A percentile compares a stretch with the other conserved stretches of the same genome.
Conservation (phyloP, 2,329 filamentous ascomycete genomes). For the Diaporthe batatas region DNA sequence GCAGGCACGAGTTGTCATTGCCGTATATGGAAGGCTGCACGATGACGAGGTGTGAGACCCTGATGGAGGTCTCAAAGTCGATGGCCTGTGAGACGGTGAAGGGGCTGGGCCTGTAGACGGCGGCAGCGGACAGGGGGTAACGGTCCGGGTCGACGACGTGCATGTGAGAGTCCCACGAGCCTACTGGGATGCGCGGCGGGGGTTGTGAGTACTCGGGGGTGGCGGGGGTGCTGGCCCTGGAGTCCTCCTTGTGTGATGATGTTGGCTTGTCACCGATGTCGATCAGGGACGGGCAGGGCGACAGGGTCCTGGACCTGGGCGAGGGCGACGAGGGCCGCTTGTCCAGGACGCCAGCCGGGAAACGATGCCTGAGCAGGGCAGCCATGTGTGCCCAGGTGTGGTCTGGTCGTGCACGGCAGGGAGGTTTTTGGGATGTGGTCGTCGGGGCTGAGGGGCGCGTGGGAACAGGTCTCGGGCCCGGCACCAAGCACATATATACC, state of each 20-base stretch:
- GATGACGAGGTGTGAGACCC: slow-evolving; percentile 46
- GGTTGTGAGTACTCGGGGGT: not conserved
- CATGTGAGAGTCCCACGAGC: slow-evolving; percentile 50
- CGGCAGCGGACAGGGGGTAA: slow-evolving; percentile 38
- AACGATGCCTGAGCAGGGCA: slow-evolving; percentile 37
- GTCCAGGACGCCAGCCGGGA: slow-evolving; percentile 35
- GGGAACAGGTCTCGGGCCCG: slow-evolving; percentile 11
- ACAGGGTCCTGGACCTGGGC: slow-evolving; percentile 11
- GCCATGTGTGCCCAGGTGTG: slow-evolving; percentile 26
- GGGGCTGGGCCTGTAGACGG: slow-evolving; percentile 37
- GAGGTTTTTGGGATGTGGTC: not conserved
- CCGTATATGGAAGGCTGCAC: slow-evolving; percentile 51
- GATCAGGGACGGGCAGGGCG: slow-evolving; percentile 24
- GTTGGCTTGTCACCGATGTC: slow-evolving; percentile 32
- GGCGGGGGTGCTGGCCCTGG: not conserved
- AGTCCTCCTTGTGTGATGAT: slow-evolving; percentile 36
- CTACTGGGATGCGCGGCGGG: slow-evolving; percentile 41
- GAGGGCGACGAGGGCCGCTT: slow-evolving; percentile 28
- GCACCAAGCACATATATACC: slow-evolving; percentile 18
- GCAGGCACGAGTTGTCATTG: slow-evolving; percentile 49
- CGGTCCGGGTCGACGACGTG: slow-evolving; percentile 46
- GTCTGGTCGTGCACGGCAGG: not conserved
- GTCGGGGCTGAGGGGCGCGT: not conserved
- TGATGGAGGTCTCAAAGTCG: slow-evolving; percentile 45
- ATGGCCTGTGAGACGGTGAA: slow-evolving; percentile 39